phyloP scores from a whole-genome alignment of 371 early-diverging fungal genomes.

The Cokeromyces recurvatus region DNA sequence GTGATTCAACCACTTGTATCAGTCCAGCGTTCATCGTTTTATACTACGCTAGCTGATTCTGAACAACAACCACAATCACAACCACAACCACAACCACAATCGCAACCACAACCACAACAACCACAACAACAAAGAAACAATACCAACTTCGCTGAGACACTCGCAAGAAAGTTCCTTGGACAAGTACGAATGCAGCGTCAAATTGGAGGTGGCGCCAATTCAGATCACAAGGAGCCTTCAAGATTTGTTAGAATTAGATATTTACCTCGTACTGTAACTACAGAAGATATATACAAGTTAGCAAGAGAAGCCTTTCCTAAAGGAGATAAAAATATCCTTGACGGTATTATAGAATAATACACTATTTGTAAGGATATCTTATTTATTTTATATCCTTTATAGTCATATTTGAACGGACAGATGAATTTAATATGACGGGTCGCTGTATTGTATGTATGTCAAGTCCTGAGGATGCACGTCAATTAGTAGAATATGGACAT shows the following conservation, averaged over 20 bases:
- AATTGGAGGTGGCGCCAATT: too few relatives aligned
- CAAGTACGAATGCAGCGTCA: slow-evolving; percentile 15
- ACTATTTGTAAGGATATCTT: background rate
- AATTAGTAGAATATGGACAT: slow-evolving; percentile 32
- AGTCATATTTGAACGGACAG: slow-evolving; percentile 38
- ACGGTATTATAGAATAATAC: background rate
- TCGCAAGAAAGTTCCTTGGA: slow-evolving; percentile 11
- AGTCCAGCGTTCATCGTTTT: too few relatives aligned
- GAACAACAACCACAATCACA: too few relatives aligned
- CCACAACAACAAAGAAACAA: too few relatives aligned
- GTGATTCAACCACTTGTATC: too few relatives aligned
- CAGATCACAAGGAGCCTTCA: slow-evolving; percentile 14
- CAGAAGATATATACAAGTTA: slow-evolving; percentile 39
- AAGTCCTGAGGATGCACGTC: slow-evolving; percentile 25
- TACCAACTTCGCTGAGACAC: slow-evolving; percentile 8
- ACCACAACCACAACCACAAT: too few relatives aligned
- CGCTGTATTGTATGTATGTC: slow-evolving; percentile 31
- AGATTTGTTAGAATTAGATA: slow-evolving; percentile 28
- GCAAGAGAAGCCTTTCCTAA: slow-evolving; percentile 39
- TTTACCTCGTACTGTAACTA: slow-evolving; percentile 35
- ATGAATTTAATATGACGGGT: slow-evolving; percentile 32
- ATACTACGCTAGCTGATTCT: too few relatives aligned
- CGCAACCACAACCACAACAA: too few relatives aligned
- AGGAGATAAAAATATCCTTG: slow-evolving; percentile 22
- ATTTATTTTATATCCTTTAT: too few relatives aligned